Evolutionary conservation across 768 basidiomycete species (phyloP).

Genomic region (Macrolepiota fuliginosa): DNA sequence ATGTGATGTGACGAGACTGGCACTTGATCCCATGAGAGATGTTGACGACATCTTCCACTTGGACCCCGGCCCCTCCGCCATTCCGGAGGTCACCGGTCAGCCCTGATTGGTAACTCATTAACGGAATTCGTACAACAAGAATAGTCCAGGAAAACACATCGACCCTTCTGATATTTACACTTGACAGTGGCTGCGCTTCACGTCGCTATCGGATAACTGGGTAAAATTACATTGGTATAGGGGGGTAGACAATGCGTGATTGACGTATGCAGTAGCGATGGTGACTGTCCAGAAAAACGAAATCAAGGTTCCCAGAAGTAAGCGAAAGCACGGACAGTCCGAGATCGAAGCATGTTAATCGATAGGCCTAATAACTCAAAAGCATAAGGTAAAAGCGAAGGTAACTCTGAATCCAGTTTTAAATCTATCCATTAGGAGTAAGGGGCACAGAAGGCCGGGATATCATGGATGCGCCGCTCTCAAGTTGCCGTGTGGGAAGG

Average conservation of each 20-base stretch:
- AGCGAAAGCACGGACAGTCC: not conserved
- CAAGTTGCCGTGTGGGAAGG: conserved; percentile 2
- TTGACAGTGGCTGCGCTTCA: no score
- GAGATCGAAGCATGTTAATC: not conserved
- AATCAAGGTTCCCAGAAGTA: not conserved
- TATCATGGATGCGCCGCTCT: conserved; percentile 10
- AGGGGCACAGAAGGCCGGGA: conserved; percentile 12
- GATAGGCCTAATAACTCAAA: not conserved
- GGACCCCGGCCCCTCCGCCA: not conserved
- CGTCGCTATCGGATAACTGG: not conserved
- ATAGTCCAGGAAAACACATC: no score
- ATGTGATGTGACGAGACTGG: conserved; percentile 4
- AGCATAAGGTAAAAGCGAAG: not conserved
- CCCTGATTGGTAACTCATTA: no score
- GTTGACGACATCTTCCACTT: not conserved
- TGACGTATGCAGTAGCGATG: not conserved
- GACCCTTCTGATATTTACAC: no score
- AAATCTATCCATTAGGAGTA: conserved; percentile 18
- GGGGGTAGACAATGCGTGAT: not conserved
- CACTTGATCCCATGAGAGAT: not conserved
- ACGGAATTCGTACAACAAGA: no score
- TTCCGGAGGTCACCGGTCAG: no score
- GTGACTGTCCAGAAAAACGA: not conserved
- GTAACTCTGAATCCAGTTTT: not conserved
- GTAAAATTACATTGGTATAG: not conserved